Conservation (phyloP, 805 yeast species). For the Pichia kluyveri region DNA sequence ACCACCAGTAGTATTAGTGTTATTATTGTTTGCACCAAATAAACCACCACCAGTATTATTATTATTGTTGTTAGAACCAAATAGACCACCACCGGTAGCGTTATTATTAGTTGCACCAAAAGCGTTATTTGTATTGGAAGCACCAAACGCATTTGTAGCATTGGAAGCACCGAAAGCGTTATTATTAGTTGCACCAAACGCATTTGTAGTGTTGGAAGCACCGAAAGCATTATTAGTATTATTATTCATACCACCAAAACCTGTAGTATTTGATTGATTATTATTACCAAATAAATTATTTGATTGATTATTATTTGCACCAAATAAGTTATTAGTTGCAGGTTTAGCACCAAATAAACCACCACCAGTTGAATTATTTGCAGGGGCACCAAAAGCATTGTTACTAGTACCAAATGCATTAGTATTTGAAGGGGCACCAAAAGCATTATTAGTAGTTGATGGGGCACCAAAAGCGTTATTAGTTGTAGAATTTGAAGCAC, state of each 20-base stretch:
- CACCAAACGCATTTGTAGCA: constrained; percentile 19
- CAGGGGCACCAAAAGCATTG: constrained; percentile 17
- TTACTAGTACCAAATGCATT: constrained; percentile 14
- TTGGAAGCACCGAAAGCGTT: constrained; percentile 15
- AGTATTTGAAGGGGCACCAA: constrained; percentile 19
- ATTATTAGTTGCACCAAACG: constrained; percentile 6
- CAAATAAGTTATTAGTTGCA: constrained; percentile 13
- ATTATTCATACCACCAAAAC: constrained; percentile 5
- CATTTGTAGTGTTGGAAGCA: constrained; percentile 2
- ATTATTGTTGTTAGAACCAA: constrained; percentile 12
- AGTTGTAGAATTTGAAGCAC: constrained; percentile 9
- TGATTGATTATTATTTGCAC: constrained; percentile 11
- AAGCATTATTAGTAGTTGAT: constrained; percentile 15
- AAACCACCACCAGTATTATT: constrained; percentile 8
- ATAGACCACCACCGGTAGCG: constrained; percentile 18
- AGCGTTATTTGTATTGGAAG: constrained; percentile 10
- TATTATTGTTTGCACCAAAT: constrained; percentile 17
- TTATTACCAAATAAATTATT: constrained; percentile 34
- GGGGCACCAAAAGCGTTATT: constrained; percentile 16
- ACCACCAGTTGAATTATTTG: constrained; percentile 11
- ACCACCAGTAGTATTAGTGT: constrained; percentile 18
- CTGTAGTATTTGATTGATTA: constrained; percentile 7
- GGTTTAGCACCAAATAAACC: constrained; percentile 17
- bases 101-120: constrained; percentile 29
- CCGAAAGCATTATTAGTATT: neutral